Conservation (phyloP, 139 green algal species). For the Auxenochlorella pyrenoidosa region DNA sequence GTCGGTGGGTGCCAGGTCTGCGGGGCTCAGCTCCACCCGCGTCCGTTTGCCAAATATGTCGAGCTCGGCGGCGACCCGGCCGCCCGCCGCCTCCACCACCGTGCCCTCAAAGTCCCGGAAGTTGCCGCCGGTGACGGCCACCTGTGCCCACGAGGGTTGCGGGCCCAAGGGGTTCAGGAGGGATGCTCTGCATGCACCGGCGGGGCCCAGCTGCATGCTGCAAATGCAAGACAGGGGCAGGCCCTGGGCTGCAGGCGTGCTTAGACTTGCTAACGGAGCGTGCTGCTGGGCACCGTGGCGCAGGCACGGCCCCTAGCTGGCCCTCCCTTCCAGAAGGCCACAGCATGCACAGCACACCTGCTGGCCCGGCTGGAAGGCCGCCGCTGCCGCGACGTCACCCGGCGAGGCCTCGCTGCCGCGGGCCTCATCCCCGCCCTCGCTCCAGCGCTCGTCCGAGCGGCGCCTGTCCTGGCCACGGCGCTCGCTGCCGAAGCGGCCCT, state of each 20-base stretch:
- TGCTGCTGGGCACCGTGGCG: no score
- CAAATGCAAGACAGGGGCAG: no score
- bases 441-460: not conserved
- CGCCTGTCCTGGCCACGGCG: not conserved
- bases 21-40: conserved; percentile 21
- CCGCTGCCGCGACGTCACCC: not conserved
- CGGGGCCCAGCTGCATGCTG: no score
- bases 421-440: not conserved
- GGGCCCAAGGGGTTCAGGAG: no score
- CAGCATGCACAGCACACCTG: not conserved
- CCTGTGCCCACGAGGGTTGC: not conserved
- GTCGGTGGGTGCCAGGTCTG: not conserved
- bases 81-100: conserved; percentile 5
- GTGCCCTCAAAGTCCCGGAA: conserved; percentile 29
- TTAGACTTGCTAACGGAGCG: no score
- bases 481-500: not conserved
- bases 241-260: no score
- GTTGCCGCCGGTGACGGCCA: conserved; percentile 14
- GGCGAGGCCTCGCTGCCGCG: not conserved
- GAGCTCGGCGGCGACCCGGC: conserved; percentile 19
- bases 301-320: no score
- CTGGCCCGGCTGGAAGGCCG: conserved; percentile 26
- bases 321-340: no score
- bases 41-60: conserved; percentile 35
- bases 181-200: no score